These are phyloP conservation scores for Beauveria brongniartii DNA, from an alignment of 2,329 filamentous ascomycete genomes.

Conservation along the genomic window DNA sequence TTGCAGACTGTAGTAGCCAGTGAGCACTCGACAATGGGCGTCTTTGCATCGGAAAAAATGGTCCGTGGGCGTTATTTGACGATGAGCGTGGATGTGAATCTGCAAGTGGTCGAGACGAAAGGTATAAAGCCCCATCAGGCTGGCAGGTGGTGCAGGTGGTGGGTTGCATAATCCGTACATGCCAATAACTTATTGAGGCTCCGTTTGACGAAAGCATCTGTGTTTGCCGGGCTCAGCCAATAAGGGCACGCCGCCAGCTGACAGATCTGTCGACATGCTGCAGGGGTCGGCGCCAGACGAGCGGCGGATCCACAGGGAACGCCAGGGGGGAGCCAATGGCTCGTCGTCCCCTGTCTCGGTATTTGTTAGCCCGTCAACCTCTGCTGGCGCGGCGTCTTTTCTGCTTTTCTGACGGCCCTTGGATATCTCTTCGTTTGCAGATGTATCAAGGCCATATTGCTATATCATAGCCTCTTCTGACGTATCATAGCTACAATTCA, in stretches of 20 bases:
- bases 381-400: too few relatives aligned
- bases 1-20: neutral
- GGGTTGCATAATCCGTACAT: neutral
- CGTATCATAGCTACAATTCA: too few relatives aligned
- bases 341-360: neutral
- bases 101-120: neutral
- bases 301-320: neutral
- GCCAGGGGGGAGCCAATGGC: neutral
- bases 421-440: too few relatives aligned
- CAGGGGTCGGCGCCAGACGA: neutral
- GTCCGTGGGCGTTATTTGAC: neutral
- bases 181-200: neutral
- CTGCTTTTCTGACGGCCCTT: too few relatives aligned
- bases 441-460: too few relatives aligned
- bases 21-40: neutral
- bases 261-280: slow-evolving; percentile 4
- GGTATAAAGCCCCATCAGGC: too few relatives aligned
- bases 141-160: neutral
- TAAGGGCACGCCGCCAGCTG: neutral
- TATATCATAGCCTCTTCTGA: too few relatives aligned
- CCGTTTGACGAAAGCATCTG: neutral
- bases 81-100: neutral
- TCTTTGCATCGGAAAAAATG: neutral
- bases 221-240: neutral
- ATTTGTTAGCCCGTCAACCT: neutral